Conservation (phyloP, 495 filamentous ascomycete species). For the Oidiodendron maius region DNA sequence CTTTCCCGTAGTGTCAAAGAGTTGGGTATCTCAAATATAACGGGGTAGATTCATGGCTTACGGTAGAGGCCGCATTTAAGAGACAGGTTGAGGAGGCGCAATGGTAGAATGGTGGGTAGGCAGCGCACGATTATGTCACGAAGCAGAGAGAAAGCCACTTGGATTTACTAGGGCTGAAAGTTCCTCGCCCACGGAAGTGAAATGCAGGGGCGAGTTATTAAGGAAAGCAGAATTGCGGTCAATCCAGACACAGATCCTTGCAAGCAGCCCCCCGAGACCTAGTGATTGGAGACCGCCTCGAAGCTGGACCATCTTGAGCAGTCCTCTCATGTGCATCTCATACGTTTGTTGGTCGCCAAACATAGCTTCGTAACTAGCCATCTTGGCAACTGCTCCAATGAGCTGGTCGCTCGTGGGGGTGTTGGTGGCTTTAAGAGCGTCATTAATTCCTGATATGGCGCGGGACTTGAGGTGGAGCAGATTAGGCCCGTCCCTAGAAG, state of each 20-base stretch:
- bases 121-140: neutral
- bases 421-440: constrained; percentile 15
- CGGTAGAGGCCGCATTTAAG: too few relatives aligned
- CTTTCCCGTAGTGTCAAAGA: too few relatives aligned
- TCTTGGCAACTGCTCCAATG: constrained; percentile 40
- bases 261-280: constrained; percentile 33
- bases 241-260: constrained; percentile 39
- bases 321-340: constrained; percentile 35
- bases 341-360: constrained; percentile 30
- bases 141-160: neutral
- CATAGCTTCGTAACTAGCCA: constrained; percentile 43
- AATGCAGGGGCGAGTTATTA: constrained; percentile 1
- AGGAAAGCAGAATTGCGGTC: constrained; percentile 36
- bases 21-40: too few relatives aligned
- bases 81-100: too few relatives aligned
- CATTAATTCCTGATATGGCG: constrained; percentile 31
- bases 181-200: neutral
- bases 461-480: constrained; percentile 31
- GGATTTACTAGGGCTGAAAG: neutral
- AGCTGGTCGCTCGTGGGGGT: constrained; percentile 25
- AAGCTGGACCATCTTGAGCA: constrained; percentile 25
- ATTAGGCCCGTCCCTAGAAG: constrained; percentile 12
- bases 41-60: too few relatives aligned
- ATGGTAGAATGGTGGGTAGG: too few relatives aligned
- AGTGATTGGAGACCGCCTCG: constrained; percentile 32